A percentile compares a stretch with the other conserved stretches of the same genome.
These are phyloP conservation scores for Gonapodya prolifera DNA, from an alignment of 192 early-diverging fungal species.

Conservation along the genomic window DNA sequence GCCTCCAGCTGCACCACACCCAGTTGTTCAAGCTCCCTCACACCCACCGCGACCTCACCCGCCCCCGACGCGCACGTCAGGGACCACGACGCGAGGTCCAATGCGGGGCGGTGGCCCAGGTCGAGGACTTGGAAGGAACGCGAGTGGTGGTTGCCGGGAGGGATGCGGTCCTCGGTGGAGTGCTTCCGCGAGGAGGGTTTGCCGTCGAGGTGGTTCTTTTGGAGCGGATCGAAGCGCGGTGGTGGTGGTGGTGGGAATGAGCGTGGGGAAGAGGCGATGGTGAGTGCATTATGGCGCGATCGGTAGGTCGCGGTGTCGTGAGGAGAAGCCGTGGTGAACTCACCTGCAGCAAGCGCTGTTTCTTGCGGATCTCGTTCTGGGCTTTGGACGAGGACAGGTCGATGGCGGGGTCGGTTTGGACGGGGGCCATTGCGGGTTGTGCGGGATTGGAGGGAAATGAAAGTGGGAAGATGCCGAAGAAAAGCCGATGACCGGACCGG, in stretches of 20 bases:
- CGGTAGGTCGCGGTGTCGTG: neutral
- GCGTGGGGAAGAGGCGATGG: neutral
- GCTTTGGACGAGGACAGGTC: neutral
- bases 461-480: no score
- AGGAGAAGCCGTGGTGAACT: neutral
- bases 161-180: neutral
- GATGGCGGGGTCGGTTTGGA: neutral
- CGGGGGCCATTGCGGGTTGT: neutral
- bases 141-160: constrained; percentile 2
- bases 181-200: neutral
- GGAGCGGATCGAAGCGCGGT: no score
- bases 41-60: neutral
- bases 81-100: neutral
- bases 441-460: no score
- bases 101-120: neutral
- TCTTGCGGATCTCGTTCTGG: neutral
- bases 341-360: neutral
- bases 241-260: no score
- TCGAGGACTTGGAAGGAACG: constrained; percentile 2
- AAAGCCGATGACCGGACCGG: no score
- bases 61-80: neutral
- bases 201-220: neutral
- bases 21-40: neutral
- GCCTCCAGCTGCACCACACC: neutral
- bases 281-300: neutral